Conservation (phyloP, 2,329 filamentous ascomycete genomes). For the Sclerotinia sclerotiorum region DNA sequence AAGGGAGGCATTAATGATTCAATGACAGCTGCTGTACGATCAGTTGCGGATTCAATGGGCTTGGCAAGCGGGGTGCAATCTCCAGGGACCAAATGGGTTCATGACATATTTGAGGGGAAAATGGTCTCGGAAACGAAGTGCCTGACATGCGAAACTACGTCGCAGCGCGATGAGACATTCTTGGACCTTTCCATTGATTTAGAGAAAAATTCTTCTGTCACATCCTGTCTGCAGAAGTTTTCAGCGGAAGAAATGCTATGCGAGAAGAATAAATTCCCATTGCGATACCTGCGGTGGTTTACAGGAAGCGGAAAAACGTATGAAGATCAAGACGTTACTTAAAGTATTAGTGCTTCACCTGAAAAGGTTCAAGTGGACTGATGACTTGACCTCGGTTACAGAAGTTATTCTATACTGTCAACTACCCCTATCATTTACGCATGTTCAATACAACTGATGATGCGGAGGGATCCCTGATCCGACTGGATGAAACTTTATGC, state of each 20-base stretch:
- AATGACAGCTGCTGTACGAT: constrained; percentile 48
- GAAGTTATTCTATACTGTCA: constrained; percentile 94
- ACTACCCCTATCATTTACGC: constrained; percentile 94
- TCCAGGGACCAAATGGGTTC: constrained; percentile 81
- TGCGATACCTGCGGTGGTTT: constrained; percentile 96
- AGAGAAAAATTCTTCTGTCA: constrained; percentile 93
- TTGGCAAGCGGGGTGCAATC: constrained; percentile 47
- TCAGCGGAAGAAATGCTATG: constrained; percentile 98
- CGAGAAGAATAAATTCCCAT: constrained; percentile 95
- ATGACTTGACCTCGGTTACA: constrained; percentile 91
- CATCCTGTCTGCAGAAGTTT: constrained; percentile 91
- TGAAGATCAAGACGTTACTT: constrained; percentile 96
- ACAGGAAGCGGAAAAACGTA: constrained; percentile 96
- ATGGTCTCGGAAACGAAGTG: constrained; percentile 96
- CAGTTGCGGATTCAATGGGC: constrained; percentile 44
- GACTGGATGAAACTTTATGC: constrained; percentile 97
- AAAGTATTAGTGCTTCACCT: constrained; percentile 89
- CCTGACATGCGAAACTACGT: constrained; percentile 92
- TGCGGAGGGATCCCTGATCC: constrained; percentile 88
- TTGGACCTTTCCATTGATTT: constrained; percentile 94
- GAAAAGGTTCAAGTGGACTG: constrained; percentile 98
- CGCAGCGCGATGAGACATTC: constrained; percentile 93
- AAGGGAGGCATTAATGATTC: constrained; percentile 52
- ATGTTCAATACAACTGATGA: constrained; percentile 84
- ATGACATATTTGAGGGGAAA: constrained; percentile 93